These are phyloP conservation scores for Paracoccidioides brasiliensis DNA, from an alignment of 2,329 filamentous ascomycete genomes.

Conservation along the genomic window DNA sequence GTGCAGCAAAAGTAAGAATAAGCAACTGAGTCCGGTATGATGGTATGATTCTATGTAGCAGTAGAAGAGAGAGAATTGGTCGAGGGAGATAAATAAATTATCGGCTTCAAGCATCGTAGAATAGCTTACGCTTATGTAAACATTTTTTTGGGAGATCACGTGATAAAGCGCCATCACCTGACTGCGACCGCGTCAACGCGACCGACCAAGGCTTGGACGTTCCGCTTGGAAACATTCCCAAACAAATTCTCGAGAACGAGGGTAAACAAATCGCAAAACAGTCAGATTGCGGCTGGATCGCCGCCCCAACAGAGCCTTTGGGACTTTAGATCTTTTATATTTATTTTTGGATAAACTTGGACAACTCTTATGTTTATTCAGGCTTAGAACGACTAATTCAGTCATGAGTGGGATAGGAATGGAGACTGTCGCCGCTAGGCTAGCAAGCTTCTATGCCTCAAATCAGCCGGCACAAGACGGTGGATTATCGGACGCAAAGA, in stretches of 20 bases:
- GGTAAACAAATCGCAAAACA: not conserved
- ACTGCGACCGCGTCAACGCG: not conserved
- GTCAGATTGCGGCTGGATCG: not conserved
- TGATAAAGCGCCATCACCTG: not conserved
- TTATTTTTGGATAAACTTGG: not conserved
- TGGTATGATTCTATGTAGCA: not conserved
- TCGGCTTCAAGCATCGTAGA: not conserved
- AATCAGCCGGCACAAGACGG: conserved; percentile 51
- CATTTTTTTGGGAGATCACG: not conserved
- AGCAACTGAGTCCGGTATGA: not conserved
- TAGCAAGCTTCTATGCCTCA: conserved; percentile 62
- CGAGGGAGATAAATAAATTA: not conserved
- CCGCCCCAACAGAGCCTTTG: not conserved
- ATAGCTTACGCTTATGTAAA: not conserved
- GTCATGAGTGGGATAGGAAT: conserved; percentile 23
- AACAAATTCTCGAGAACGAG: not conserved
- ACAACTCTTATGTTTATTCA: not conserved
- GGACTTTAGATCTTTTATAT: not conserved
- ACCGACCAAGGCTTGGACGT: not conserved
- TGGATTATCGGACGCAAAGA: conserved; percentile 53
- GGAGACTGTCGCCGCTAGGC: conserved; percentile 58
- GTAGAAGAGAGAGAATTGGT: not conserved
- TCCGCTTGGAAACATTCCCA: not conserved
- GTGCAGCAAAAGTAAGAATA: not conserved
- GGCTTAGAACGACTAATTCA: not conserved